Evolutionary conservation across 192 early-diverging fungal species (phyloP), one percentile per base, ranked within the genome.

Genomic region (Coemansia sp.): DNA sequence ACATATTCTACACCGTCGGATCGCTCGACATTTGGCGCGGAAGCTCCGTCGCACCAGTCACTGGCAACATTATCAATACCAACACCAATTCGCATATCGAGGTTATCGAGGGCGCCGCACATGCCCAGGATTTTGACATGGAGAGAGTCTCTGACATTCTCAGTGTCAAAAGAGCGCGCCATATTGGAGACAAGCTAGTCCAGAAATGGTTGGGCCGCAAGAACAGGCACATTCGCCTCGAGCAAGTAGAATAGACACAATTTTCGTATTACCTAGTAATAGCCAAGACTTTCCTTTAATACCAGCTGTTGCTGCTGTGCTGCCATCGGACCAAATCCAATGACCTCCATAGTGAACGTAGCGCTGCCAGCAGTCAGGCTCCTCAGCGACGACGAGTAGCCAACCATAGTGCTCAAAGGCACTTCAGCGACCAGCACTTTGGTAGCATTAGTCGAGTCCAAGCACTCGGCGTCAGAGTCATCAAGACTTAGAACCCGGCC

Each of bases 291-390:
- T 55, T 91, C 93, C 58, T 86, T 76, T 61, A 98, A 76, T 21
- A 95, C 77, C 30, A 82, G 80, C 37, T 87, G 80, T 59, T 93
- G 88, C 68, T 90, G 82, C 76, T 95, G 92, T 35, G 77, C 75
- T 16, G 85, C 78, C 90, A 96, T 91, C 7, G 86, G 69, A 4
- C 91, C 93, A 83, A 95, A 97, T 1, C 91, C 93, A 62, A 86
- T 77, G 9, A 97, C 85, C 47, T 88, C 85, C 94, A 98, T 95
- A 16, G 89, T 84, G 66, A 96, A 97, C 16, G 86, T 84, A 10
- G 89, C 96, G 3, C 87, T 89, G 14, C 96, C 97, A 2, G 89
- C 93, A 0, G 97, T 95, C 74, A 96, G 77, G n/a, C 91, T 90
- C 35, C 97, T 82, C 68, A 98, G 73, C 2, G 85, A 77, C 4